Percentiles rank a stretch among this genome's conserved stretches.
Evolutionary conservation across 768 basidiomycete species (phyloP).

Genomic region (Termitomyces titanicus): DNA sequence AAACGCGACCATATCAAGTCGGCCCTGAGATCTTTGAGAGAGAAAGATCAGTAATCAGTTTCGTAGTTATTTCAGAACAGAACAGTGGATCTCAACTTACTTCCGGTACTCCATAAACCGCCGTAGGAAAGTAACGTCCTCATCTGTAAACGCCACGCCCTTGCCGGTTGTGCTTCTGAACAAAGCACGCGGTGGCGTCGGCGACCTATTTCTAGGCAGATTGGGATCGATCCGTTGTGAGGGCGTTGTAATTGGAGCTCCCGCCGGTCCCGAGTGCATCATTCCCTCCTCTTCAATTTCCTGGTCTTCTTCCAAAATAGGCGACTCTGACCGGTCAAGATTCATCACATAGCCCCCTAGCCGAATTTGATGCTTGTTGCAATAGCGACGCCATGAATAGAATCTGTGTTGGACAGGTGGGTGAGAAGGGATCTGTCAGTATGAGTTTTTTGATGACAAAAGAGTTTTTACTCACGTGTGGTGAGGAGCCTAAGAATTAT

Average conservation of each 20-base stretch:
- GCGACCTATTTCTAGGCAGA: constrained; percentile 58
- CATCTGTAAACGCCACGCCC: constrained; percentile 84
- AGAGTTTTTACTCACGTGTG: constrained; percentile 66
- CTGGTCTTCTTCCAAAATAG: constrained; percentile 39
- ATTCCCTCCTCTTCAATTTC: constrained; percentile 39
- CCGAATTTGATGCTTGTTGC: constrained; percentile 91
- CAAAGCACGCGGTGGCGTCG: constrained; percentile 75
- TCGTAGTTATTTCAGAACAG: too few species aligned
- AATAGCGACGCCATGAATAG: constrained; percentile 89
- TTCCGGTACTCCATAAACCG: constrained; percentile 75
- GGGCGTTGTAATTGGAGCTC: constrained; percentile 28
- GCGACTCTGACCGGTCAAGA: constrained; percentile 44
- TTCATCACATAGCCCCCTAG: constrained; percentile 83
- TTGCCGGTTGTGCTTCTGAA: constrained; percentile 87
- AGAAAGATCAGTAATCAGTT: constrained; percentile 1
- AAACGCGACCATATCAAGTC: constrained; percentile 70
- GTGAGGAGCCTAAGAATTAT: constrained; percentile 64
- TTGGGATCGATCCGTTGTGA: constrained; percentile 15
- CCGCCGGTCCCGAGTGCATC: constrained; percentile 34
- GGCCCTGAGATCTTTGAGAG: constrained; percentile 46
- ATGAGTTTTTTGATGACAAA: background rate
- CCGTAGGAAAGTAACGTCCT: constrained; percentile 75
- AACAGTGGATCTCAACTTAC: constrained; percentile 34
- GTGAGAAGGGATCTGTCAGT: constrained; percentile 1
- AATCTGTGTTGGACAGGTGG: constrained; percentile 44